phyloP scores from a whole-genome alignment of 208 protist species.

The Acanthamoeba culbertsoni region DNA sequence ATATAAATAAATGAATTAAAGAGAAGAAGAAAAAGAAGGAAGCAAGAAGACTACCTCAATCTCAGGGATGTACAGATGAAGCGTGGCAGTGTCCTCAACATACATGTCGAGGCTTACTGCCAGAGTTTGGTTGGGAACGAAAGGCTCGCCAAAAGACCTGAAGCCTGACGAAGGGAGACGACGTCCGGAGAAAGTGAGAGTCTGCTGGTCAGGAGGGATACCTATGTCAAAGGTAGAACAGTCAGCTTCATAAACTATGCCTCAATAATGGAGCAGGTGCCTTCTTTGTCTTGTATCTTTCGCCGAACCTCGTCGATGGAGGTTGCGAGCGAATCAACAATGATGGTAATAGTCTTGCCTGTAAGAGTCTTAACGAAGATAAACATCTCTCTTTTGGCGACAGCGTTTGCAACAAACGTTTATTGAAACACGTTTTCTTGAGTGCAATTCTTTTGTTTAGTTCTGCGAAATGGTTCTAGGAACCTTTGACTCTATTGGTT shows the following conservation, averaged over 20 bases:
- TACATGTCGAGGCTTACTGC: background rate
- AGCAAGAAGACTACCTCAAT: background rate
- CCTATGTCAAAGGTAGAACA: background rate
- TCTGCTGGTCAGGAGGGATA: background rate
- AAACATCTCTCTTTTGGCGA: too few species aligned
- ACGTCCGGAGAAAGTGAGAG: background rate
- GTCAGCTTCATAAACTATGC: conserved; percentile 62
- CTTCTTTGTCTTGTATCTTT: conserved; percentile 89
- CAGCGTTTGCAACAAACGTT: too few species aligned
- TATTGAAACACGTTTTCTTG: too few species aligned
- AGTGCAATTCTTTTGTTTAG: too few species aligned
- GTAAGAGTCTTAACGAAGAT: conserved; percentile 69
- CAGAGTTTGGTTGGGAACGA: background rate
- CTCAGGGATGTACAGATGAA: background rate
- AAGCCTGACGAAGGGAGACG: background rate
- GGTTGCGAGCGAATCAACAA: background rate
- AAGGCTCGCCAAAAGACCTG: background rate
- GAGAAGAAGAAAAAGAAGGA: background rate
- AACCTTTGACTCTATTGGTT: too few species aligned
- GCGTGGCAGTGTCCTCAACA: too few species aligned
- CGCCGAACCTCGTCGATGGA: conserved; percentile 77
- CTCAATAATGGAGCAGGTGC: conserved; percentile 90
- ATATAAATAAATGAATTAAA: background rate
- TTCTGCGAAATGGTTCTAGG: too few species aligned
- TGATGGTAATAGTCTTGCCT: conserved; percentile 64